These are phyloP conservation scores for Saccharomycopsis vini DNA, from an alignment of 805 yeast species.

Conservation along the genomic window DNA sequence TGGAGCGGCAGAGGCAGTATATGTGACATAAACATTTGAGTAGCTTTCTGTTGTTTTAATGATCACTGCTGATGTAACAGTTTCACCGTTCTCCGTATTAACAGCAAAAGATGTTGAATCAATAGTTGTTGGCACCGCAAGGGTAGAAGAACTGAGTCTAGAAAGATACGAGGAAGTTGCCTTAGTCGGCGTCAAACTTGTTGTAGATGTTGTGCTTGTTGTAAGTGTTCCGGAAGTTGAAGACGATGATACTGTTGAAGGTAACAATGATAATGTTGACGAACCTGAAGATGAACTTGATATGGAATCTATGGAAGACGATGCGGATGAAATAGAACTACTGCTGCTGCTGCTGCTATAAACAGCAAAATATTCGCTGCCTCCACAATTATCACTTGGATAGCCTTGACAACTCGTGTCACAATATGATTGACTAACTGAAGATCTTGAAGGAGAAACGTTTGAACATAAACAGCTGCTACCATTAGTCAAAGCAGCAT, in stretches of 20 bases:
- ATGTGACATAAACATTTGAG: slow-evolving; percentile 15
- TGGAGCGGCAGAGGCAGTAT: slow-evolving; percentile 3
- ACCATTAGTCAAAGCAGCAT: slow-evolving; percentile 32
- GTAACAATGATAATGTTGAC: slow-evolving; percentile 2
- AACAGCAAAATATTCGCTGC: slow-evolving; percentile 38
- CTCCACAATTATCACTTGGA: slow-evolving; percentile 56
- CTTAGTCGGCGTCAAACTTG: slow-evolving; percentile 3
- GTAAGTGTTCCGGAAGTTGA: neutral
- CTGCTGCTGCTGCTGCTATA: slow-evolving; percentile 22
- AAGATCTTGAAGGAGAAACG: slow-evolving; percentile 53
- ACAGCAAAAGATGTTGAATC: slow-evolving; percentile 15
- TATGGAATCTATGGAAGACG: slow-evolving; percentile 2
- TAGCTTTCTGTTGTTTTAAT: slow-evolving; percentile 11
- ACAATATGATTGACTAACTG: slow-evolving; percentile 41
- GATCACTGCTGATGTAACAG: slow-evolving; percentile 19
- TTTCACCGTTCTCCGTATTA: slow-evolving; percentile 14
- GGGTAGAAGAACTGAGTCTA: slow-evolving; percentile 3
- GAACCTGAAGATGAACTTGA: slow-evolving; percentile 9
- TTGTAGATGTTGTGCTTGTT: neutral
- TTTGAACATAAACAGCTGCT: slow-evolving; percentile 35
- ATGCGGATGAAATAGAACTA: slow-evolving; percentile 4
- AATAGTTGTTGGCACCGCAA: slow-evolving; percentile 12
- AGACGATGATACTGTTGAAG: slow-evolving; percentile 2
- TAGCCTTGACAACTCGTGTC: slow-evolving; percentile 49
- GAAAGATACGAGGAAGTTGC: slow-evolving; percentile 3